phyloP scores from a whole-genome alignment of 2,329 filamentous ascomycete species.

The Ophiocordyceps australis region DNA sequence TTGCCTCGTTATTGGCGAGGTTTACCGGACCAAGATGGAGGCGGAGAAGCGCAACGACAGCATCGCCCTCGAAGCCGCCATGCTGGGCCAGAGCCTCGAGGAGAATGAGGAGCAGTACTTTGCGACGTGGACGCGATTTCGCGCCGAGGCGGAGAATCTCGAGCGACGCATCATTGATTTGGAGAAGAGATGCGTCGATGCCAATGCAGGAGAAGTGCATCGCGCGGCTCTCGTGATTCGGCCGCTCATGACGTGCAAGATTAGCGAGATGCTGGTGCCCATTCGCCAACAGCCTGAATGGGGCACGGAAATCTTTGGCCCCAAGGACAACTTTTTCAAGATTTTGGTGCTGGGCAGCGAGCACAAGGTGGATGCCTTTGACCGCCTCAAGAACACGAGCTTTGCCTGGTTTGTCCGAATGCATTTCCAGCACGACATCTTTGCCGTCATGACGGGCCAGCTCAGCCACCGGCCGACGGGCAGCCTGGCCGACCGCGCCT shows the following conservation, averaged over 20 bases:
- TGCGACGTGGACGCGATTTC: conserved; percentile 19
- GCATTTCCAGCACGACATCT: conserved; percentile 37
- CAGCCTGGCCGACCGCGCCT: conserved; percentile 32
- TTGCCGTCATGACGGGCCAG: conserved; percentile 35
- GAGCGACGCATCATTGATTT: conserved; percentile 23
- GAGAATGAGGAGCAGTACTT: conserved; percentile 7
- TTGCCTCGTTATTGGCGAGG: conserved; percentile 28
- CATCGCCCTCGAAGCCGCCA: conserved; percentile 28
- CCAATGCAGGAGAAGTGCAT: conserved; percentile 32
- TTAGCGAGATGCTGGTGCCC: conserved; percentile 27
- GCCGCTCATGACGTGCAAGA: conserved; percentile 27
- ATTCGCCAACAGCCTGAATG: conserved; percentile 27
- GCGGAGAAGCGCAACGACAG: conserved; percentile 21
- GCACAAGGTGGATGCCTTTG: conserved; percentile 25
- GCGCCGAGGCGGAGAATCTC: conserved; percentile 20
- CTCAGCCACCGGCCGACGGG: conserved; percentile 30
- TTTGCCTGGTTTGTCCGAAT: conserved; percentile 37
- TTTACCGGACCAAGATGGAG: conserved; percentile 28
- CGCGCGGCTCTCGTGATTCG: conserved; percentile 28
- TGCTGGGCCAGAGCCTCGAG: conserved; percentile 23
- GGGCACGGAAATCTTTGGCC: conserved; percentile 27
- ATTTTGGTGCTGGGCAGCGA: conserved; percentile 29
- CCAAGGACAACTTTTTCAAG: conserved; percentile 36
- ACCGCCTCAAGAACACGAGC: conserved; percentile 20
- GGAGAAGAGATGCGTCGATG: conserved; percentile 30